Evolutionary conservation across 2,329 filamentous ascomycete genomes (phyloP).

Genomic region (Colletotrichum graminicola): DNA sequence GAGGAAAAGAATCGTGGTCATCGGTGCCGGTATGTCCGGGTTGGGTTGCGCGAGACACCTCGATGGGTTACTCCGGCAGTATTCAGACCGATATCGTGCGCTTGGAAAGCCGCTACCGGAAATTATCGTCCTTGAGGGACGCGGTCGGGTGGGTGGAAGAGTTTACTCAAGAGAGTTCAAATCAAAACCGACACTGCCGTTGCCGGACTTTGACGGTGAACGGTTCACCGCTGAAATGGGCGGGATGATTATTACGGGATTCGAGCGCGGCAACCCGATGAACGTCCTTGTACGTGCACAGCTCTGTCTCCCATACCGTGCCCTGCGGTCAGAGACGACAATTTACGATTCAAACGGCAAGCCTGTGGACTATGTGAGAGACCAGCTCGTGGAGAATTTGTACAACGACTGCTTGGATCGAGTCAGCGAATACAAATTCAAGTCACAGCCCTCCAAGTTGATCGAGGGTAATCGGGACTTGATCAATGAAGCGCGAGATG

Average conservation of each 20-base stretch:
- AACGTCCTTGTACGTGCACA: slow-evolving; percentile 93
- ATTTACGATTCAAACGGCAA: slow-evolving; percentile 88
- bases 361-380: slow-evolving; percentile 81
- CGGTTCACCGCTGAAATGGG: slow-evolving; percentile 94
- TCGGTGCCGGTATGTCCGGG: slow-evolving; percentile 95
- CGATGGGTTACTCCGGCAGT: slow-evolving; percentile 86
- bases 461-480: slow-evolving; percentile 86
- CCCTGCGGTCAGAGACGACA: slow-evolving; percentile 82
- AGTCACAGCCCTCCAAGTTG: slow-evolving; percentile 75
- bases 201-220: slow-evolving; percentile 65
- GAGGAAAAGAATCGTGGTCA: slow-evolving; percentile 79
- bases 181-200: slow-evolving; percentile 68
- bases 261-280: slow-evolving; percentile 93
- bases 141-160: slow-evolving; percentile 87
- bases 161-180: slow-evolving; percentile 85
- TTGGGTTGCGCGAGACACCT: slow-evolving; percentile 92
- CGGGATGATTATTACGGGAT: slow-evolving; percentile 97
- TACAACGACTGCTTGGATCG: slow-evolving; percentile 96
- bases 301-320: slow-evolving; percentile 86
- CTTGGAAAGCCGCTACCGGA: slow-evolving; percentile 76
- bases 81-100: slow-evolving; percentile 75
- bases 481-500: slow-evolving; percentile 86
- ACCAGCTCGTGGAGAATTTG: slow-evolving; percentile 87
- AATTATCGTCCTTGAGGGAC: slow-evolving; percentile 87
- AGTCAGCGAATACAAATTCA: slow-evolving; percentile 90